Conservation (phyloP, 805 yeast genomes). For the Myxozyma udenii region DNA sequence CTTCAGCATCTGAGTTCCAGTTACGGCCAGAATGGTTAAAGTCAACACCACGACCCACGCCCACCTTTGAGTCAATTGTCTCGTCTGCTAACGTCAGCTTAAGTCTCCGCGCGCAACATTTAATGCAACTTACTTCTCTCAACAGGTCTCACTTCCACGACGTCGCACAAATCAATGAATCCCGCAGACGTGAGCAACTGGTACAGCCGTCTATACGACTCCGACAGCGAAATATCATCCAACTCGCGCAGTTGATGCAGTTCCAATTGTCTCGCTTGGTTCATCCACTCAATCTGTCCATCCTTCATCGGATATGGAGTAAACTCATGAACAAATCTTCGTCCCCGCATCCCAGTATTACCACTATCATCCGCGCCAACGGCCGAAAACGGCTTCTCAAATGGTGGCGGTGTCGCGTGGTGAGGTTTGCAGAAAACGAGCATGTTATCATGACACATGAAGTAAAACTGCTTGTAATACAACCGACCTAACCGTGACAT, state of each 20-base stretch:
- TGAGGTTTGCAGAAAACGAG: slow-evolving; percentile 56
- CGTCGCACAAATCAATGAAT: slow-evolving; percentile 52
- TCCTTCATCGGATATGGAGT: slow-evolving; percentile 54
- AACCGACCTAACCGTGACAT: slow-evolving; percentile 39
- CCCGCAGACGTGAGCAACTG: slow-evolving; percentile 58
- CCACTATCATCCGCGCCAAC: neutral
- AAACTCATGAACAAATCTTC: slow-evolving; percentile 40
- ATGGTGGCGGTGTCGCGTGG: slow-evolving; percentile 56
- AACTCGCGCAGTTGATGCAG: slow-evolving; percentile 44
- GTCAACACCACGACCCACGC: slow-evolving; percentile 22
- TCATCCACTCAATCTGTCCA: slow-evolving; percentile 63
- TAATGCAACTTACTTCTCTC: slow-evolving; percentile 20
- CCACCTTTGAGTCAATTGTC: slow-evolving; percentile 16
- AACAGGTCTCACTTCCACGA: slow-evolving; percentile 32
- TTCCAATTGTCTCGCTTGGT: slow-evolving; percentile 35
- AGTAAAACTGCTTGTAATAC: slow-evolving; percentile 57
- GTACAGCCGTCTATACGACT: slow-evolving; percentile 59
- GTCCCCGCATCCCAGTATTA: slow-evolving; percentile 10
- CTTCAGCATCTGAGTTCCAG: slow-evolving; percentile 16
- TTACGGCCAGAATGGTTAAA: slow-evolving; percentile 22
- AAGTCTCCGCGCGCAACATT: too few relatives aligned
- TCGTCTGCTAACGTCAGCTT: slow-evolving; percentile 4
- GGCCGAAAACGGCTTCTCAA: slow-evolving; percentile 27
- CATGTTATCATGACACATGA: slow-evolving; percentile 59
- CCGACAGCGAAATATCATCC: slow-evolving; percentile 62